phyloP scores from a whole-genome alignment of 2,329 filamentous ascomycete genomes.

The Zymoseptoria ardabiliae region DNA sequence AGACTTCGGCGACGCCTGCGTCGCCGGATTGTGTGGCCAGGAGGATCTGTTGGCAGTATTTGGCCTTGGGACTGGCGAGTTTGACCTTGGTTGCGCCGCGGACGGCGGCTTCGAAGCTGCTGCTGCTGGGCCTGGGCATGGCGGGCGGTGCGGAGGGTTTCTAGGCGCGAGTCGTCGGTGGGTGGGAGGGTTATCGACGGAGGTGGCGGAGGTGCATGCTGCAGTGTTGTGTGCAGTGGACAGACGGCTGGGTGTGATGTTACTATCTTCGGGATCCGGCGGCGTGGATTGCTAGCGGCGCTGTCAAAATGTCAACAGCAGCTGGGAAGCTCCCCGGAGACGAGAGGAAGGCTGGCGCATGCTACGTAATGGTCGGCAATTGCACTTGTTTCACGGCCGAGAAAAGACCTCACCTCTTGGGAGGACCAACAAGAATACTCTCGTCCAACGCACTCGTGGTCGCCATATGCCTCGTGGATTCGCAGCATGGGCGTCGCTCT shows the following conservation, averaged over 20 bases:
- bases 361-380: not conserved
- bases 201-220: not conserved
- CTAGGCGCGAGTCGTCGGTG: not conserved
- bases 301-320: not conserved
- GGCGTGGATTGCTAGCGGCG: not conserved
- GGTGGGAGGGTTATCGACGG: not conserved
- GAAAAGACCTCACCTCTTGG: not conserved
- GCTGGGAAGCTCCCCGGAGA: not conserved
- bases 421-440: not conserved
- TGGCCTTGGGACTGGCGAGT: conserved; percentile 86
- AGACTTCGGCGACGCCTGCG: conserved; percentile 90
- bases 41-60: conserved; percentile 98
- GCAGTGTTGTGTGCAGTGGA: not conserved
- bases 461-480: no score
- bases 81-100: conserved; percentile 98
- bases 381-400: not conserved
- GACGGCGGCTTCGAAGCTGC: conserved; percentile 96
- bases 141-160: conserved; percentile 10
- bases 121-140: conserved; percentile 37
- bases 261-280: not conserved
- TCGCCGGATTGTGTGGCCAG: conserved; percentile 92
- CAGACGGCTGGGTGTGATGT: not conserved
- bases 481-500: no score
- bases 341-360: not conserved
- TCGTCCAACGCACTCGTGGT: no score